phyloP scores from a whole-genome alignment of 2,329 filamentous ascomycete species.

The Microsporum audouinii region DNA sequence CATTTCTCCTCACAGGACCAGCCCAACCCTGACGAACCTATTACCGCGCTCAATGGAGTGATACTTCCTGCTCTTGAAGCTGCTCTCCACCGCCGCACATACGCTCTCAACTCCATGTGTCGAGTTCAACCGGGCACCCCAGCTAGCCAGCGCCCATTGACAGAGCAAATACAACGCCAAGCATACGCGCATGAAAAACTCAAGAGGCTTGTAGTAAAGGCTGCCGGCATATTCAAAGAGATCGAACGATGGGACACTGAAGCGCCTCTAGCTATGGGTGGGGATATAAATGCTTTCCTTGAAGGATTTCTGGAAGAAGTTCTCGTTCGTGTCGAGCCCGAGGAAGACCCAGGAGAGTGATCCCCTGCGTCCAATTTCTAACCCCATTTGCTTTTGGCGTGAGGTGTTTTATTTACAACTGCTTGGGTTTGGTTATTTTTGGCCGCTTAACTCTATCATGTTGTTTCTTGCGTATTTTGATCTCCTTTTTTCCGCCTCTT shows the following conservation, averaged over 20 bases:
- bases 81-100: constrained; percentile 66
- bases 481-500: neutral
- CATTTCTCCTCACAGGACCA: constrained; percentile 24
- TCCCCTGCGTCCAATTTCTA: neutral
- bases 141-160: constrained; percentile 37
- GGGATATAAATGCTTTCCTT: constrained; percentile 75
- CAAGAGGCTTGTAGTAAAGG: constrained; percentile 66
- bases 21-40: constrained; percentile 45
- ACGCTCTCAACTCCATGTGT: constrained; percentile 40
- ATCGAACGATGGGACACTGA: constrained; percentile 80
- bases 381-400: neutral
- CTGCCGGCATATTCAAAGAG: constrained; percentile 73
- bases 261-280: constrained; percentile 85
- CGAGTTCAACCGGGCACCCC: constrained; percentile 39
- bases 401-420: neutral
- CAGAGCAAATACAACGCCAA: constrained; percentile 48
- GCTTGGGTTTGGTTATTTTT: neutral
- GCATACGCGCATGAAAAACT: constrained; percentile 76
- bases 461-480: neutral
- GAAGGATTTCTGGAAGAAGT: constrained; percentile 93
- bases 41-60: constrained; percentile 81
- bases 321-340: constrained; percentile 76
- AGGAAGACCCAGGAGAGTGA: constrained; percentile 47
- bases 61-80: constrained; percentile 88
- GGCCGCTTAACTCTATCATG: neutral